phyloP scores from a whole-genome alignment of 306 rosid species.

The Trifolium fragiferum region DNA sequence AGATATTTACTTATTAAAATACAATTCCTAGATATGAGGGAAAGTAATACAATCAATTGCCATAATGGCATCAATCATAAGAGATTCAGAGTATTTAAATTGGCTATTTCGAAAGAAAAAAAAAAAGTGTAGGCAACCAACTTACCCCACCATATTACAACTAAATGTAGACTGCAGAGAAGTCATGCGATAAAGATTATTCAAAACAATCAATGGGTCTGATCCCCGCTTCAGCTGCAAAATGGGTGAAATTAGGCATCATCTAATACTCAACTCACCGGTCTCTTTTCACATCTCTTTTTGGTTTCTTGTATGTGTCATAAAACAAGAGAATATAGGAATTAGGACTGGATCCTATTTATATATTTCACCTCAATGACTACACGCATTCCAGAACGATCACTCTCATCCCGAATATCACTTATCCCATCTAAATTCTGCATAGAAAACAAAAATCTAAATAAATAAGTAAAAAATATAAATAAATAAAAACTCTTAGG shows the following conservation, averaged over 20 bases:
- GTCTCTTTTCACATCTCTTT: neutral
- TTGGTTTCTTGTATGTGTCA: neutral
- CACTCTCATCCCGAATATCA: constrained; percentile 97
- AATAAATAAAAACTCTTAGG: neutral
- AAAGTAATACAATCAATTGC: constrained; percentile 9
- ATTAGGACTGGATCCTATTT: constrained; percentile 8
- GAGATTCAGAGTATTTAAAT: constrained; percentile 13
- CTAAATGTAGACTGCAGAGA: constrained; percentile 86
- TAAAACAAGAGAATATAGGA: constrained; percentile 18
- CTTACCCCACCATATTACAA: constrained; percentile 99
- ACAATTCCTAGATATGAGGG: constrained; percentile 1
- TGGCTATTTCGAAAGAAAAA: constrained; percentile 4
- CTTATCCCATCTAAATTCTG: constrained; percentile 91
- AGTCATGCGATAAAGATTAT: constrained; percentile 88
- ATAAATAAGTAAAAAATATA: neutral
- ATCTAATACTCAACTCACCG: neutral
- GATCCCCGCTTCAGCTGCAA: constrained; percentile 93
- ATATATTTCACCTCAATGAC: constrained; percentile 77
- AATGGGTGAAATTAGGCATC: constrained; percentile 33
- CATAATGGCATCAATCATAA: constrained; percentile 31
- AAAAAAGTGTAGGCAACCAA: constrained; percentile 32
- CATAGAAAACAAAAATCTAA: neutral
- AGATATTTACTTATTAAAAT: constrained; percentile 26
- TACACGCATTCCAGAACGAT: constrained; percentile 95
- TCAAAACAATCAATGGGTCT: constrained; percentile 79